Conservation (phyloP, 2,329 filamentous ascomycete species). For the Stachybotrys chartarum region DNA sequence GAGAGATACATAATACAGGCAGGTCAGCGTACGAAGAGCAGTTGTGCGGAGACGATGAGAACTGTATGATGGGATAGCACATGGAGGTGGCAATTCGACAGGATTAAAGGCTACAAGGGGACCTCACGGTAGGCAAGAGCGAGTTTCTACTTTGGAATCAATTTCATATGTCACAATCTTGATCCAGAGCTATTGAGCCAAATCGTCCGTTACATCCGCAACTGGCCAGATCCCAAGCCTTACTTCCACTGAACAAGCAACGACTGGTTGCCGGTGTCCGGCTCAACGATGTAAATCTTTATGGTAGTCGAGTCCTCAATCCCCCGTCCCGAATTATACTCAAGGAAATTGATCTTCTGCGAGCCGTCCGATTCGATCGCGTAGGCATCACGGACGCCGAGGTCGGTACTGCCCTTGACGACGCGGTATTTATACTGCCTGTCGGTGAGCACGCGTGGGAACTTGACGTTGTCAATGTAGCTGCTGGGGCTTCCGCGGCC, state of each 20-base stretch:
- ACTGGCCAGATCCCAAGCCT: neutral
- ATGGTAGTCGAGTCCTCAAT: slow-evolving; percentile 5
- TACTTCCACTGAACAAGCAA: slow-evolving; percentile 5
- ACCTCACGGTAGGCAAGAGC: no score
- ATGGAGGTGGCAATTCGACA: no score
- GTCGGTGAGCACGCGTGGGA: slow-evolving; percentile 5
- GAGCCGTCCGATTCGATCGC: slow-evolving; percentile 1
- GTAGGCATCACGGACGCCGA: slow-evolving; percentile 3
- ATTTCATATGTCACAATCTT: no score
- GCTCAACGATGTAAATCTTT: slow-evolving; percentile 6
- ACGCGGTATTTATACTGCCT: slow-evolving; percentile 6
- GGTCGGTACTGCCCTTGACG: slow-evolving; percentile 2
- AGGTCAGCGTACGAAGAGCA: no score
- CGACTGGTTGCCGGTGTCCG: slow-evolving; percentile 2
- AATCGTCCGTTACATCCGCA: no score
- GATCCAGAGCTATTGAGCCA: no score
- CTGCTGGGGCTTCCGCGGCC: slow-evolving; percentile 6
- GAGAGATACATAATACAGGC: no score
- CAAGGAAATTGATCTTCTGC: slow-evolving; percentile 7
- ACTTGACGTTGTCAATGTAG: slow-evolving; percentile 8
- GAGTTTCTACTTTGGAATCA: no score
- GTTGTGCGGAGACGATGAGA: no score
- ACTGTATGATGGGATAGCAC: no score
- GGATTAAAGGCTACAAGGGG: no score
- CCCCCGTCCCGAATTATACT: slow-evolving; percentile 5